A percentile compares a stretch with the other conserved stretches of the same genome.
Evolutionary conservation across 1,139 yeast species (phyloP).

Genomic region (Scheffersomyces stambukii): DNA sequence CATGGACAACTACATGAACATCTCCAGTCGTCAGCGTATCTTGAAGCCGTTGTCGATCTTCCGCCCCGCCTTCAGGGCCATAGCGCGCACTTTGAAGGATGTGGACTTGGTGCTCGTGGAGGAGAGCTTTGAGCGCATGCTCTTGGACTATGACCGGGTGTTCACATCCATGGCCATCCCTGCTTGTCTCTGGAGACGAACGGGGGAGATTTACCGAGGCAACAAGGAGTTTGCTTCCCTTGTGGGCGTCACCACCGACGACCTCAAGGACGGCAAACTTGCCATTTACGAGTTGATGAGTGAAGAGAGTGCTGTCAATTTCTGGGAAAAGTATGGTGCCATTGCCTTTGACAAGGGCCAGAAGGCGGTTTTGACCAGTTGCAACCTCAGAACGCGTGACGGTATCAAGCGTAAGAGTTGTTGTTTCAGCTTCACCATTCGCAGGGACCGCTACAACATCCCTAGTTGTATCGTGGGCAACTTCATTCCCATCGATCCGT

Average conservation of each 20-base stretch:
- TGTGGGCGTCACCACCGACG: conserved; percentile 91
- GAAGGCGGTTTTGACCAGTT: conserved; percentile 90
- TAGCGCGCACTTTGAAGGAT: conserved; percentile 86
- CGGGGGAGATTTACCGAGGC: conserved; percentile 94
- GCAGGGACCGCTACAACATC: conserved; percentile 89
- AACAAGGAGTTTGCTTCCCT: conserved; percentile 94
- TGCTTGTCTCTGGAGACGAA: conserved; percentile 95
- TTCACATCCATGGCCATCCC: conserved; percentile 98
- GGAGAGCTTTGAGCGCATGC: conserved; percentile 90
- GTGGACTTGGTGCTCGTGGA: conserved; percentile 91
- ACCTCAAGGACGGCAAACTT: conserved; percentile 83
- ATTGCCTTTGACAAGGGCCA: conserved; percentile 96
- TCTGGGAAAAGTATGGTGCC: conserved; percentile 97
- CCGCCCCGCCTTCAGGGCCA: conserved; percentile 91
- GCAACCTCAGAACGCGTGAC: conserved; percentile 79
- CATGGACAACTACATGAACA: conserved; percentile 92
- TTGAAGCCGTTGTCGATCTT: conserved; percentile 81
- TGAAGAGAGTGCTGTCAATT: conserved; percentile 95
- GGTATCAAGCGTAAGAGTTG: conserved; percentile 81
- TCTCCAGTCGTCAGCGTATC: conserved; percentile 80
- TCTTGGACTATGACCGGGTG: conserved; percentile 89
- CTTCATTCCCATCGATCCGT: conserved; percentile 77
- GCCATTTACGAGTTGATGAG: conserved; percentile 95
- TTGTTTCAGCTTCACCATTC: conserved; percentile 89
- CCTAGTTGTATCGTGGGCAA: conserved; percentile 97